phyloP scores from a whole-genome alignment of 2,329 filamentous ascomycete species.

The Monosporascus sp. region DNA sequence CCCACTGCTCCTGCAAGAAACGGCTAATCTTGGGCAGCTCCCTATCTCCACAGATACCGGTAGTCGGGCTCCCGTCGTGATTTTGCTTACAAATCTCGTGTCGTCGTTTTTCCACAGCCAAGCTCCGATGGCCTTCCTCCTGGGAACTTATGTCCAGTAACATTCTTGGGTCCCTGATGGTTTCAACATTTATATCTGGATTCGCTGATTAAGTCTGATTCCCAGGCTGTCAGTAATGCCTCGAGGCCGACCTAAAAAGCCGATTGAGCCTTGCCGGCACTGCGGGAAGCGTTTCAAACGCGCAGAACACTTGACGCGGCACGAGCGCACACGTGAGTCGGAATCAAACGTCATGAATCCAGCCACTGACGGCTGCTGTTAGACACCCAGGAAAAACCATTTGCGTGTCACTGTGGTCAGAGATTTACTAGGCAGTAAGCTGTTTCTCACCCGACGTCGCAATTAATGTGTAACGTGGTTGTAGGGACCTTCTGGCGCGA shows the following conservation, averaged over 20 bases:
- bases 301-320: conserved; percentile 26
- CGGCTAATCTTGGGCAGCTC: no score
- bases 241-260: neutral
- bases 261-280: conserved; percentile 21
- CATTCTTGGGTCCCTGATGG: no score
- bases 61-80: no score
- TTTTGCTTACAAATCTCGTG: no score
- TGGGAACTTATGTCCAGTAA: no score
- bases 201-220: no score
- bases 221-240: no score
- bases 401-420: conserved; percentile 25
- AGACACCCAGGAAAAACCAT: conserved; percentile 31
- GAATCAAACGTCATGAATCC: neutral
- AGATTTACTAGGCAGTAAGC: conserved; percentile 26
- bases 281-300: conserved; percentile 28
- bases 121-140: no score
- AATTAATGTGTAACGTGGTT: neutral
- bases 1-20: no score
- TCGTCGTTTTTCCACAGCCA: no score
- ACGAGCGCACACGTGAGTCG: conserved; percentile 25
- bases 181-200: no score
- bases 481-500: conserved; percentile 10
- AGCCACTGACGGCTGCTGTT: neutral
- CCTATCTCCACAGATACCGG: no score
- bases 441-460: neutral